A percentile compares a stretch with the other conserved stretches of the same genome.
phyloP scores from a whole-genome alignment of 768 basidiomycete species.

The Neoboletus brunneissimus region DNA sequence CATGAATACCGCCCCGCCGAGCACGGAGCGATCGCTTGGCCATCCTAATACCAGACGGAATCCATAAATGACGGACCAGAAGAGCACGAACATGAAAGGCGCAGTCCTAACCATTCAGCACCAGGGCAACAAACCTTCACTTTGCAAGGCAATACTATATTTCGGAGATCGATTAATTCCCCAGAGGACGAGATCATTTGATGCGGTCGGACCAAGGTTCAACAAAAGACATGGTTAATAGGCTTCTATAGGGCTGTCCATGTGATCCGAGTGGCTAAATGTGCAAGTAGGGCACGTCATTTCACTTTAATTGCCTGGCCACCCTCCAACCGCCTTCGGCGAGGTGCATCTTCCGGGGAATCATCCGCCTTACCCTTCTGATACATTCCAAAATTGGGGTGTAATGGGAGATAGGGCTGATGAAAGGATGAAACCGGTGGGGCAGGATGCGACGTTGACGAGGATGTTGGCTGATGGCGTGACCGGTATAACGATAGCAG shows the following conservation, averaged over 20 bases:
- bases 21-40: constrained; percentile 17
- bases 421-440: constrained; percentile 42
- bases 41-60: constrained; percentile 2
- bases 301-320: constrained; percentile 55
- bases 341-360: constrained; percentile 40
- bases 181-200: constrained; percentile 22
- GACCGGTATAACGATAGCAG: constrained; percentile 75
- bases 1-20: constrained; percentile 18
- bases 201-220: constrained; percentile 18
- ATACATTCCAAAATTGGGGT: constrained; percentile 46
- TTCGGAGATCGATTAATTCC: constrained; percentile 18
- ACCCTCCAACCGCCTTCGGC: constrained; percentile 56
- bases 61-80: neutral
- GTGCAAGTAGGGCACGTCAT: constrained; percentile 30
- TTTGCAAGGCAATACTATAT: constrained; percentile 11
- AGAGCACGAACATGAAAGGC: constrained; percentile 7
- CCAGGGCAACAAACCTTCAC: constrained; percentile 7
- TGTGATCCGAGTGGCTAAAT: constrained; percentile 29
- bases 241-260: constrained; percentile 21
- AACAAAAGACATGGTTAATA: constrained; percentile 21
- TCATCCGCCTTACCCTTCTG: constrained; percentile 34
- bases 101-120: constrained; percentile 8
- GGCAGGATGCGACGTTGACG: constrained; percentile 39
- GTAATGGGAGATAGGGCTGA: constrained; percentile 51
- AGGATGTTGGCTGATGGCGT: constrained; percentile 49